Percentiles rank a stretch among this genome's conserved stretches.
Evolutionary conservation across 1,284 basidiomycete species (phyloP).

Genomic region (Athelia psychrophila): DNA sequence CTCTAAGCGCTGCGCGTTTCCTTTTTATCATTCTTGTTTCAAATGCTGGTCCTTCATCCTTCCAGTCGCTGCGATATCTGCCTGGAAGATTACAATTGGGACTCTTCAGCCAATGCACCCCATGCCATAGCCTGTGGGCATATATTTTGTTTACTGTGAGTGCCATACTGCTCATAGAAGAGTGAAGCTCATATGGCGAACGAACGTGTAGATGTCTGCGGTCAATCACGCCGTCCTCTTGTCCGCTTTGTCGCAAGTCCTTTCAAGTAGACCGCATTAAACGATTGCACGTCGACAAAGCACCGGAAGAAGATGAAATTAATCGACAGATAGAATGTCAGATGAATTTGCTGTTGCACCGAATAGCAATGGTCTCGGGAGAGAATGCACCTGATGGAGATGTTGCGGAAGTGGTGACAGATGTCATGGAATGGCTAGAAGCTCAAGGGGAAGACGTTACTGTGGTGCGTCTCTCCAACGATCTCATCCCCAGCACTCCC

Average conservation of each 20-base stretch:
- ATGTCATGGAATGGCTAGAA: constrained; percentile 46
- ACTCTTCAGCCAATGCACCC: constrained; percentile 43
- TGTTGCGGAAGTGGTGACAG: constrained; percentile 37
- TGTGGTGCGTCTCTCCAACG: constrained; percentile 27
- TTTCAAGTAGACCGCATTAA: constrained; percentile 53
- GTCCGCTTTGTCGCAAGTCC: constrained; percentile 62
- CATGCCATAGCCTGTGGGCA: constrained; percentile 69
- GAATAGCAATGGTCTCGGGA: constrained; percentile 41
- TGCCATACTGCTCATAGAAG: constrained; percentile 12
- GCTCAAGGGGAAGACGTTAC: constrained; percentile 14
- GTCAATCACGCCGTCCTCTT: constrained; percentile 45
- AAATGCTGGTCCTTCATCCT: constrained; percentile 53
- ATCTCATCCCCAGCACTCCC: constrained; percentile 3
- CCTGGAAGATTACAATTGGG: constrained; percentile 54
- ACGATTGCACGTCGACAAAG: constrained; percentile 55
- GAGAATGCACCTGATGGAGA: constrained; percentile 41
- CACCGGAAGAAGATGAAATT: constrained; percentile 29
- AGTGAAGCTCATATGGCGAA: constrained; percentile 4
- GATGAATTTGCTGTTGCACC: constrained; percentile 40
- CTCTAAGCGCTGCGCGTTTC: neutral
- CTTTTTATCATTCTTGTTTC: neutral
- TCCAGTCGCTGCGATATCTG: constrained; percentile 70
- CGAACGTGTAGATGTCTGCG: constrained; percentile 43
- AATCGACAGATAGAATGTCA: constrained; percentile 17
- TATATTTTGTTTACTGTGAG: constrained; percentile 63